Conservation (phyloP, 2,329 filamentous ascomycete species). For the Amauroascus niger region DNA sequence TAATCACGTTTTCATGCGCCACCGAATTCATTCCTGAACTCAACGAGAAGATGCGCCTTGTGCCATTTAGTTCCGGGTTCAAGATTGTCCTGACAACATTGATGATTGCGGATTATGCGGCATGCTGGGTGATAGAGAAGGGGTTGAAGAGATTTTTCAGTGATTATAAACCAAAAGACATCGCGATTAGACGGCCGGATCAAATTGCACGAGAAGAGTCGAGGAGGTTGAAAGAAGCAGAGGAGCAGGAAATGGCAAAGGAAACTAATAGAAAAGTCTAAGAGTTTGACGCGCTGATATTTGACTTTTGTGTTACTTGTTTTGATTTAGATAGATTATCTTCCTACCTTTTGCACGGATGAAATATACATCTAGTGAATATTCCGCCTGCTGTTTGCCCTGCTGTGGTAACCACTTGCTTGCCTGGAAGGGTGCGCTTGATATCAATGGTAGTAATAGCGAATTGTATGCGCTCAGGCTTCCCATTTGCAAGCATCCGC, state of each 20-base stretch:
- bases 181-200: conserved; percentile 74
- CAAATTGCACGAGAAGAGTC: conserved; percentile 68
- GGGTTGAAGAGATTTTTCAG: conserved; percentile 76
- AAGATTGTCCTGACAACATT: conserved; percentile 71
- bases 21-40: conserved; percentile 93
- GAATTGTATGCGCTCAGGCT: no score
- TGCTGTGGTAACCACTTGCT: no score
- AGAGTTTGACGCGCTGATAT: neutral
- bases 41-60: conserved; percentile 84
- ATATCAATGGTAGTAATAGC: no score
- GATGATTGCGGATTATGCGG: conserved; percentile 80
- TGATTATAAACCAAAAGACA: conserved; percentile 88
- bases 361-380: conserved; percentile 1
- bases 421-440: no score
- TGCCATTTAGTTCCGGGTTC: conserved; percentile 82
- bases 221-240: conserved; percentile 53
- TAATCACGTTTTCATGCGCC: conserved; percentile 84
- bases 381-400: no score
- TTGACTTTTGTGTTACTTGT: neutral
- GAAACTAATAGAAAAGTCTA: conserved; percentile 24
- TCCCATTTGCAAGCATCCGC: no score
- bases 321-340: neutral
- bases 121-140: conserved; percentile 82
- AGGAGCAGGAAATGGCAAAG: conserved; percentile 35
- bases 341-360: neutral